Evolutionary conservation across 2,329 filamentous ascomycete species (phyloP), one percentile per base, ranked within the genome.

Genomic region (Cercospora zeina): DNA sequence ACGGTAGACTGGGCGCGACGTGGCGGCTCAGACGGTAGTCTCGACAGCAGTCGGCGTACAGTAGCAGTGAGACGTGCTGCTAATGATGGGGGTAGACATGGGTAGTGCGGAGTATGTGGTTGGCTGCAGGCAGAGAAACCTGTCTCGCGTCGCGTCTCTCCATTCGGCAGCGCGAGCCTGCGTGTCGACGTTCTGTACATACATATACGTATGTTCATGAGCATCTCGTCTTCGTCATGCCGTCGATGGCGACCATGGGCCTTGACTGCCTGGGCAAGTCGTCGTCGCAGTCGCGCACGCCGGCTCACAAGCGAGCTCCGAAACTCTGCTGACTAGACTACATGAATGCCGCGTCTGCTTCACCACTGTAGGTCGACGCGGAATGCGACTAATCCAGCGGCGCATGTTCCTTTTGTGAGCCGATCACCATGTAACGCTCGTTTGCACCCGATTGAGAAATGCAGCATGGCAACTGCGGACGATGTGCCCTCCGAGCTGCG

Each of bases 401-500:
- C 42, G 24, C 24, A n/a, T n/a, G n/a, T n/a, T n/a, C n/a, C n/a
- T n/a, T 11, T 47, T 19, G 4, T 47, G 5, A 24, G 24, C 24
- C 27, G 21, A 47, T 21, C 42, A 47, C 42, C 42, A 47, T 47
- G 42, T 47, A 19, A 30, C 24, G 14, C 19, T 27, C 21, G 1
- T 27, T 9, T 5, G 24, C 42, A 13, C 21, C 42, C 42, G 7
- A 30, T 14, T 47, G 21, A 30, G 42, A 27, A 19, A 47, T 47
- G 49, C 31, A 53, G 49, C 49, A 53, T 53, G 49, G 49, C 33
- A 14, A 34, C 49, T 13, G 49, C 27, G 14, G 30, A 34, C 27
- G 16, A 53, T 7, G 49, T 70, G 16, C 69, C 69, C 9, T 6
- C 42, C n/a, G 66, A 70, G 58, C 39, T 71, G 36, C 63, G 59